Percentiles rank a stretch among this genome's conserved stretches.
These are phyloP conservation scores for Fremontodendron californicum DNA, from an alignment of 345 rosid species.

Conservation along the genomic window DNA sequence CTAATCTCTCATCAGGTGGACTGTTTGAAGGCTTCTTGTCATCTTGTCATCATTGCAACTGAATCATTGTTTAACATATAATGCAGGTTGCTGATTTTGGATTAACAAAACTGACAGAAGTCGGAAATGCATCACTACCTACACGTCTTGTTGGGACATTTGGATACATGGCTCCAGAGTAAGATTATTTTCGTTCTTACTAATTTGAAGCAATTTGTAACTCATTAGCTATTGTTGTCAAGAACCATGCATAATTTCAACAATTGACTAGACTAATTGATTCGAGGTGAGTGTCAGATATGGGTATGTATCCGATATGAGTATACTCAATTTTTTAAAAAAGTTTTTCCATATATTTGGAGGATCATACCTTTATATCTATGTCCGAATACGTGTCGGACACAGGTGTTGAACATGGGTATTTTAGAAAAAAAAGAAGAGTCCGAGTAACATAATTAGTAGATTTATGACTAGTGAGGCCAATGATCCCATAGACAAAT, in stretches of 20 bases:
- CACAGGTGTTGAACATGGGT: too few species aligned
- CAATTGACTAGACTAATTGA: neutral
- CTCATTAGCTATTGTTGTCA: neutral
- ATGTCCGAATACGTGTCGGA: too few species aligned
- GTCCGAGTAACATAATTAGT: too few species aligned
- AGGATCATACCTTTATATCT: too few species aligned
- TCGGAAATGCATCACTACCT: conserved; percentile 60
- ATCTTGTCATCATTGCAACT: conserved; percentile 4
- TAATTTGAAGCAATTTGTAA: neutral
- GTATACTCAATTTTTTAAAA: too few species aligned
- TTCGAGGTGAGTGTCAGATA: too few species aligned
- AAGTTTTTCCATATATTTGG: too few species aligned
- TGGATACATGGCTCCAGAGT: conserved; percentile 99
- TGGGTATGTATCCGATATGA: too few species aligned
- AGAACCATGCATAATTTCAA: neutral
- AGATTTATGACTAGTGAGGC: neutral
- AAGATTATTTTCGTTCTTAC: conserved; percentile 25
- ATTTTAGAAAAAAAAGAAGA: too few species aligned
- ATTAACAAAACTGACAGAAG: conserved; percentile 79
- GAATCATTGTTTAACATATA: conserved; percentile 1
- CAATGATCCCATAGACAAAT: neutral
- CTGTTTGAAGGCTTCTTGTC: conserved; percentile 12
- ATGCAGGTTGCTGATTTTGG: conserved; percentile 96
- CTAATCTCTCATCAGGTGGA: neutral
- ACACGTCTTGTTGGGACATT: conserved; percentile 92